These are phyloP conservation scores for Mortierella sp. DNA, from an alignment of 371 early-diverging fungal genomes.

Conservation along the genomic window DNA sequence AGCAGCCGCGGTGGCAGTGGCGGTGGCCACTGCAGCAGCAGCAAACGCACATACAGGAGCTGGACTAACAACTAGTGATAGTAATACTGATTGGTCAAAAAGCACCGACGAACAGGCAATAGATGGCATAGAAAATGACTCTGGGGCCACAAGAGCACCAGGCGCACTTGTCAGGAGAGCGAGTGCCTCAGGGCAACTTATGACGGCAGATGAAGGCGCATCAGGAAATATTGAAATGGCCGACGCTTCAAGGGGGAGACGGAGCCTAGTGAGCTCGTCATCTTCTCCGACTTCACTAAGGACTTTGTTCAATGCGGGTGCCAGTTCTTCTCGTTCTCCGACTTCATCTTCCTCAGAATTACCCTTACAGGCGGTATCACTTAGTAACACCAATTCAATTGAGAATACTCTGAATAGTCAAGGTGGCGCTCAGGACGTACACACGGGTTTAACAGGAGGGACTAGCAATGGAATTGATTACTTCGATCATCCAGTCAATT, in stretches of 20 bases:
- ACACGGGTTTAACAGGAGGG: conserved; percentile 9
- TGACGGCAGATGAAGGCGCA: conserved; percentile 25
- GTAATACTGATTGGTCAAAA: background rate
- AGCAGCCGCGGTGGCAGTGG: conserved; percentile 44
- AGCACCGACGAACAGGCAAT: conserved; percentile 3
- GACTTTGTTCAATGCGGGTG: conserved; percentile 38
- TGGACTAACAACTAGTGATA: conserved; percentile 1
- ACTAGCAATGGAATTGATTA: conserved; percentile 20
- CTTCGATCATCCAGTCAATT: conserved; percentile 31
- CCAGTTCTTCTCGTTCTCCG: conserved; percentile 9
- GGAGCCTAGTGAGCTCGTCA: conserved; percentile 36
- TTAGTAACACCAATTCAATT: background rate
- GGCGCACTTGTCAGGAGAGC: conserved; percentile 31
- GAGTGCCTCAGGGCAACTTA: conserved; percentile 44
- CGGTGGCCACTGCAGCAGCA: conserved; percentile 42
- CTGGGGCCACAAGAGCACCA: conserved; percentile 3
- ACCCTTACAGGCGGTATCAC: background rate
- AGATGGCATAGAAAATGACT: background rate
- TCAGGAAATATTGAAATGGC: conserved; percentile 1
- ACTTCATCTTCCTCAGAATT: conserved; percentile 13
- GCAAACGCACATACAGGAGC: conserved; percentile 23
- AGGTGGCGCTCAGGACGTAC: conserved; percentile 2
- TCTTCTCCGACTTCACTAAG: conserved; percentile 50
- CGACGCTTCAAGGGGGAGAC: conserved; percentile 5
- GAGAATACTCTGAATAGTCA: conserved; percentile 4